These are phyloP conservation scores for Mortierella claussenii DNA, from an alignment of 192 early-diverging fungal species.

Conservation along the genomic window DNA sequence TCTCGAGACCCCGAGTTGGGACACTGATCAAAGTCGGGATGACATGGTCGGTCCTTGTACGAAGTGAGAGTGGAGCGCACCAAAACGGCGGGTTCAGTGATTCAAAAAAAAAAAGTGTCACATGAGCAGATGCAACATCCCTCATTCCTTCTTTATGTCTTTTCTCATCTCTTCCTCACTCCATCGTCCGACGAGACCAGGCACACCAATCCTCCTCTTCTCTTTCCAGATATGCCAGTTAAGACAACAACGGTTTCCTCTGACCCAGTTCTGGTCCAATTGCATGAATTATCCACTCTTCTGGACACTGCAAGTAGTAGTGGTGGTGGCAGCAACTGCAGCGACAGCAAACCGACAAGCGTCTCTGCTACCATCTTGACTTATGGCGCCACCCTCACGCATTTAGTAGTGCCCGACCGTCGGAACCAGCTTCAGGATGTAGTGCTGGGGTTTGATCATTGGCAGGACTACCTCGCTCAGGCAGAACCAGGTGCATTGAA, in stretches of 20 bases:
- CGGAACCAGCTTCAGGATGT: conserved; percentile 68
- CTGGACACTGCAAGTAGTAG: not conserved
- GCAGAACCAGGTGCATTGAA: conserved; percentile 55
- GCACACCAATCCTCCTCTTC: no score
- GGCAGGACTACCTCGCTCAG: conserved; percentile 56
- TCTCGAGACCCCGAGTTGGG: no score
- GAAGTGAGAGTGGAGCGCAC: no score
- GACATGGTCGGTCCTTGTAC: no score
- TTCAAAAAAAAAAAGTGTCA: no score
- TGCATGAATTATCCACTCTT: conserved; percentile 12
- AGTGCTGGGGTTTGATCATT: conserved; percentile 78
- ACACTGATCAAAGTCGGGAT: no score
- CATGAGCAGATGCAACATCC: no score
- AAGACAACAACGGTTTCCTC: conserved; percentile 28
- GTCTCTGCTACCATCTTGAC: conserved; percentile 59
- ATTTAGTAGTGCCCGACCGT: conserved; percentile 69
- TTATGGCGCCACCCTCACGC: conserved; percentile 76
- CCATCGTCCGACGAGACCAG: no score
- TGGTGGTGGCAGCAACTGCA: not conserved
- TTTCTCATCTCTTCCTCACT: no score
- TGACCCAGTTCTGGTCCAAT: conserved; percentile 24
- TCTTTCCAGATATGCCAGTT: conserved; percentile 34
- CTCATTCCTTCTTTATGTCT: no score
- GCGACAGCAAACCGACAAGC: not conserved
- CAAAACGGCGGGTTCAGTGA: no score